Base-by-base conservation (phyloP, 176 grass and related monocot genomes). In the Areca catechu region DNA sequence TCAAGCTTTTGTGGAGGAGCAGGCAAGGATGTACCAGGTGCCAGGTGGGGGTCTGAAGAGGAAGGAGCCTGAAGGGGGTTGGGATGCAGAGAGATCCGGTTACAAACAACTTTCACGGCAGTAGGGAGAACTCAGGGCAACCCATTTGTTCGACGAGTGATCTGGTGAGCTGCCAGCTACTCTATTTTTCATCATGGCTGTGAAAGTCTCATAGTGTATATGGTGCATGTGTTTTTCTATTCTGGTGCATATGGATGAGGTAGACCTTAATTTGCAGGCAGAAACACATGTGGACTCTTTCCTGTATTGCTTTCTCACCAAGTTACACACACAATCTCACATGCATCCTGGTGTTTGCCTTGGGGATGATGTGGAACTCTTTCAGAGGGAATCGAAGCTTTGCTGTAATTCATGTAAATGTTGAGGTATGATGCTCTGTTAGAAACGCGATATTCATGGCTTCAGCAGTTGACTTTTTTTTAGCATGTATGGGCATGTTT, bases 61-160 rank as follows among this genome's bases (percentile, higher is more conserved):
- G 53, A 95, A 89, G 79, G 90, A 95, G 10, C 82, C 74, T 12
- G 90, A 95, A 49, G 77, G 86, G 49, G 78, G 82, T 66, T 86
- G 90, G 82, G 90, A 95, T 62, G 50, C 59, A 18, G 86, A 90
- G 16, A 83, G 85, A 76, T 83, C 93, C 25, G 49, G 70, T 24
- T 80, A 86, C 64, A 95, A 86, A 28, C 74, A 82, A 28, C 59
- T 81, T 24, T 81, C 85, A 2, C 86, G 90, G 82, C 74, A 84
- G 19, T 95, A 76, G 83, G 53, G 71, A 57, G 10, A 17, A 29
- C 15, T 27, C n/a, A 34, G 54, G 52, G 34, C 34, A 68, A 24
- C 51, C 62, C 25, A 54, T 55, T 49, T 67, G 4, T 22, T 70
- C 65, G 34, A 48, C 25, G 10, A 61, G 56, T 77, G 73, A 16